Evolutionary conservation across 1,139 yeast species (phyloP).

Genomic region (Pichia sp.): DNA sequence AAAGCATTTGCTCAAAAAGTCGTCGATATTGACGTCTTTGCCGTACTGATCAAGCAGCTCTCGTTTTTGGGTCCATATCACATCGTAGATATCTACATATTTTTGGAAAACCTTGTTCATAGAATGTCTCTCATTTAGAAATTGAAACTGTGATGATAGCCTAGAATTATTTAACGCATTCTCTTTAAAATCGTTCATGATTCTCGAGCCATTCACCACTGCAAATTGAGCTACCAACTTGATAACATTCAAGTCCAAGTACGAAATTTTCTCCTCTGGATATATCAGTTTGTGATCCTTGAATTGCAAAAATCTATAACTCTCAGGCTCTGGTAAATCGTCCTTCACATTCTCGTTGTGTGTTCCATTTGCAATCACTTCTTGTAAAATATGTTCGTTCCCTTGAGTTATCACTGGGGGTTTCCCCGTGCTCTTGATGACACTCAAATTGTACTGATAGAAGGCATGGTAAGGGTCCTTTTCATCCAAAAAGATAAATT

Average conservation of each 20-base stretch:
- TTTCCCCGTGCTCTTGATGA: slow-evolving; percentile 6
- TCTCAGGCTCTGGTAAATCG: slow-evolving; percentile 5
- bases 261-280: slow-evolving; percentile 48
- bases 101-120: slow-evolving; percentile 48
- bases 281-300: slow-evolving; percentile 28
- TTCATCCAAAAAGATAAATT: slow-evolving; percentile 59
- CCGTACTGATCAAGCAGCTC: slow-evolving; percentile 18
- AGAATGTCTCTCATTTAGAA: slow-evolving; percentile 59
- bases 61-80: slow-evolving; percentile 33
- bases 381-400: neutral
- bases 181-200: slow-evolving; percentile 35
- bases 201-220: slow-evolving; percentile 51
- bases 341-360: slow-evolving; percentile 20
- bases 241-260: slow-evolving; percentile 62
- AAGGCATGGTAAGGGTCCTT: slow-evolving; percentile 54
- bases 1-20: slow-evolving; percentile 49
- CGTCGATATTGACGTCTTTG: slow-evolving; percentile 22
- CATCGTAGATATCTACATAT: slow-evolving; percentile 55
- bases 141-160: slow-evolving; percentile 60
- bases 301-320: slow-evolving; percentile 10
- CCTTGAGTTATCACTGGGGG: slow-evolving; percentile 4
- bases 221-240: slow-evolving; percentile 69
- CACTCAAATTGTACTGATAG: slow-evolving; percentile 39
- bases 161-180: slow-evolving; percentile 35
- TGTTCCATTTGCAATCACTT: slow-evolving; percentile 28